Conservation (phyloP, 257 asterid genomes). For the Scutellaria baicalensis region DNA sequence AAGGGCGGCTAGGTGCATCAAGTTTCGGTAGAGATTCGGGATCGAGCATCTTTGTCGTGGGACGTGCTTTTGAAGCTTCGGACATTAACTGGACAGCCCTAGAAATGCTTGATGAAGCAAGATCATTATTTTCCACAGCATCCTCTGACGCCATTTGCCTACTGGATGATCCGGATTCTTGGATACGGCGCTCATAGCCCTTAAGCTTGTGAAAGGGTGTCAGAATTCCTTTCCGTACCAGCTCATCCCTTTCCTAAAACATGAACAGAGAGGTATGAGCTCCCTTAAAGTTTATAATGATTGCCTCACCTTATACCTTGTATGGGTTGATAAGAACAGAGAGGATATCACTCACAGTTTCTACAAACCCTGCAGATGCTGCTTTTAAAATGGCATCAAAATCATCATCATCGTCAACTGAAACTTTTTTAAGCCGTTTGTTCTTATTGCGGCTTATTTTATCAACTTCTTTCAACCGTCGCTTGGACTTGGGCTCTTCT, state of each 20-base stretch:
- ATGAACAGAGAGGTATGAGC: constrained; percentile 21
- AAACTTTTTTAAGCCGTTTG: constrained; percentile 50
- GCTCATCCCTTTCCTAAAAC: constrained; percentile 89
- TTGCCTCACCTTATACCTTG: neutral
- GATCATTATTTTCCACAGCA: constrained; percentile 28
- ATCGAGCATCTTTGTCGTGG: constrained; percentile 78
- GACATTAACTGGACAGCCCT: constrained; percentile 64
- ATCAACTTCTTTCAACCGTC: constrained; percentile 30
- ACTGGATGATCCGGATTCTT: constrained; percentile 59
- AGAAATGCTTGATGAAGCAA: constrained; percentile 67
- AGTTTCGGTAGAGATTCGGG: constrained; percentile 63
- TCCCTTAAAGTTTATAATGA: neutral
- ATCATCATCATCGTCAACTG: constrained; percentile 65
- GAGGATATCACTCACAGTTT: constrained; percentile 67
- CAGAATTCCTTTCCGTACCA: constrained; percentile 83
- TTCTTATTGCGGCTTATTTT: constrained; percentile 33
- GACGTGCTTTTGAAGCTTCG: constrained; percentile 80
- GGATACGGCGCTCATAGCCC: constrained; percentile 89
- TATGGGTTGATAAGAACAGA: neutral
- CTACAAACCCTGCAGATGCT: constrained; percentile 85
- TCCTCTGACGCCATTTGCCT: constrained; percentile 26
- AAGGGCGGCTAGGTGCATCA: constrained; percentile 74
- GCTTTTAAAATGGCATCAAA: constrained; percentile 84
- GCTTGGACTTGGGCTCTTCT: constrained; percentile 53
- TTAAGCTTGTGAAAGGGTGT: constrained; percentile 95